These are phyloP conservation scores for Mycotypha africana DNA, from an alignment of 371 early-diverging fungal genomes.

Conservation along the genomic window DNA sequence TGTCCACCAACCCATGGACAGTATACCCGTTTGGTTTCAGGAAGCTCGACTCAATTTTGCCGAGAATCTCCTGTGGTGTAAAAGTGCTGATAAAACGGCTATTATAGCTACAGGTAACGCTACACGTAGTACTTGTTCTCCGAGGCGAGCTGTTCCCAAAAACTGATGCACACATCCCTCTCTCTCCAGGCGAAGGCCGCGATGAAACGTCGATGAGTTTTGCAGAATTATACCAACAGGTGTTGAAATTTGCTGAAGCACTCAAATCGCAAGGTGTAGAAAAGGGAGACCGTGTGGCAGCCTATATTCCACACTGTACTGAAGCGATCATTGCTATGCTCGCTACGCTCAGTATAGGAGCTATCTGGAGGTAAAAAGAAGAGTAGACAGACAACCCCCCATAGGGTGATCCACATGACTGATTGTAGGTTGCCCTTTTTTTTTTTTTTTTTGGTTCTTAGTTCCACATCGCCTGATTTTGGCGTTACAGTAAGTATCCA, in stretches of 20 bases:
- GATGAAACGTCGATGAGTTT: conserved; percentile 55
- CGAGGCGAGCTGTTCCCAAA: no score
- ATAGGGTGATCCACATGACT: no score
- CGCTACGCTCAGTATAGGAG: conserved; percentile 91
- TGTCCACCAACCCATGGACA: conserved; percentile 63
- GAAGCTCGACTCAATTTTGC: conserved; percentile 87
- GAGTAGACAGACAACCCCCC: not conserved
- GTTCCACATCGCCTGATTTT: conserved; percentile 93
- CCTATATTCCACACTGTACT: conserved; percentile 87
- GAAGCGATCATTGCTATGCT: conserved; percentile 89
- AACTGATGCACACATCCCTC: no score
- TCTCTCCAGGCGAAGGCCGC: conserved; percentile 47
- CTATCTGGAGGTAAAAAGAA: conserved; percentile 83
- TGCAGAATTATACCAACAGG: conserved; percentile 68
- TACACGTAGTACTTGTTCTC: no score
- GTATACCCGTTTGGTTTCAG: conserved; percentile 88
- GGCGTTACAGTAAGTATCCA: conserved; percentile 69
- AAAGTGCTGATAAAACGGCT: conserved; percentile 60
- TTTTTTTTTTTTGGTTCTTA: conserved; percentile 1
- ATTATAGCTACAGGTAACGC: conserved; percentile 66
- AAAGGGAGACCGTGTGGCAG: conserved; percentile 89
- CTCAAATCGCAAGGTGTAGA: conserved; percentile 66
- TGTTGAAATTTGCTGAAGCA: conserved; percentile 69
- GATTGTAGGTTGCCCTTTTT: no score
- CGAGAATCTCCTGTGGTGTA: conserved; percentile 80